A percentile compares a stretch with the other conserved stretches of the same genome.
phyloP scores from a whole-genome alignment of 148 eudicot species.

The Chenopodium formosanum region DNA sequence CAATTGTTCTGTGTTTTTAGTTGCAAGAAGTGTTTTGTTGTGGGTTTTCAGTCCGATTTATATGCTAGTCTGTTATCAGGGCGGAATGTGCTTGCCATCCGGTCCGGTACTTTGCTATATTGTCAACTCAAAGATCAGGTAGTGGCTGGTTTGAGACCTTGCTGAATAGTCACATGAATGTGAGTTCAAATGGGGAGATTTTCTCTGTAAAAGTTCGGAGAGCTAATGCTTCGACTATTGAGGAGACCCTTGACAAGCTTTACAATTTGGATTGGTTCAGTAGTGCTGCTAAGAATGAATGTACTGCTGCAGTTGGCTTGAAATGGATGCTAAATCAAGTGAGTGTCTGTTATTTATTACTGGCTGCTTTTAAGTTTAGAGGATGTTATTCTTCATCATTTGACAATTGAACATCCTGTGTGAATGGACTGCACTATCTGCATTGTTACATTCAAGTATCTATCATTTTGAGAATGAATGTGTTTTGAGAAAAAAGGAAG shows the following conservation, averaged over 20 bases:
- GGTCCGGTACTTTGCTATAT: constrained; percentile 74
- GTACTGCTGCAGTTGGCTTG: constrained; percentile 95
- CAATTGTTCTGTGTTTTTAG: background rate
- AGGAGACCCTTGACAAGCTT: constrained; percentile 65
- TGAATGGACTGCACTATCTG: background rate
- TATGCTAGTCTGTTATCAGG: constrained; percentile 34
- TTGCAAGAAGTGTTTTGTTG: background rate
- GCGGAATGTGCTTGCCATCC: constrained; percentile 87
- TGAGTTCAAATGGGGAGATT: constrained; percentile 88
- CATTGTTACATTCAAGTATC: background rate
- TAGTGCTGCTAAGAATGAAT: constrained; percentile 88
- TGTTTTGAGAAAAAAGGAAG: background rate
- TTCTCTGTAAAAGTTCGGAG: constrained; percentile 73
- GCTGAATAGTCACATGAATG: constrained; percentile 75
- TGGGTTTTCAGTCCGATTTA: background rate
- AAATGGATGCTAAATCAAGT: constrained; percentile 99
- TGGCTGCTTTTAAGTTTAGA: background rate
- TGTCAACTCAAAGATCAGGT: constrained; percentile 90
- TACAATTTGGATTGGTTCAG: constrained; percentile 74
- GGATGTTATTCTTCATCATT: background rate
- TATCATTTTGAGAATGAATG: background rate
- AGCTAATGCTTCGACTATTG: constrained; percentile 57
- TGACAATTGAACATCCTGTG: background rate
- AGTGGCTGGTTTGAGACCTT: constrained; percentile 98
- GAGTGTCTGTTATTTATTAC: constrained; percentile 17